phyloP scores from a whole-genome alignment of 768 basidiomycete genomes.

The Lyophyllum atratum region DNA sequence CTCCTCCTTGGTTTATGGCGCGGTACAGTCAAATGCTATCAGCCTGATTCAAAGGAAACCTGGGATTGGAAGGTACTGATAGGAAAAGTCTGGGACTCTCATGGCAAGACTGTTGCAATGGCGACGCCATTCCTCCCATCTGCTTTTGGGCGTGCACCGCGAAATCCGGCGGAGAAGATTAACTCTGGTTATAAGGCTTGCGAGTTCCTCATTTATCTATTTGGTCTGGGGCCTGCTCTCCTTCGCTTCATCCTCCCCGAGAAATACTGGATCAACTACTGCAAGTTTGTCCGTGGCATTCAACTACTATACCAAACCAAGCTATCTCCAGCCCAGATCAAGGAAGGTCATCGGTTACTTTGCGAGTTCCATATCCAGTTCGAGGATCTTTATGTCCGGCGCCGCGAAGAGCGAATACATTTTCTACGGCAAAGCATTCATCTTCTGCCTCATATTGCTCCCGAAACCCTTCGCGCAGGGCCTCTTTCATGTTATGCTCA shows the following conservation, averaged over 20 bases:
- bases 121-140: conserved; percentile 10
- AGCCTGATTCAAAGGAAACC: conserved; percentile 3
- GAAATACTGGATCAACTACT: conserved; percentile 26
- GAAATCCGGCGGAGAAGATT: conserved; percentile 32
- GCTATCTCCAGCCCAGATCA: conserved; percentile 10
- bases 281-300: conserved; percentile 27
- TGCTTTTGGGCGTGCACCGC: conserved; percentile 29
- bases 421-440: conserved; percentile 10
- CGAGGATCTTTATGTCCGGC: conserved; percentile 7
- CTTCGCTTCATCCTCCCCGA: conserved; percentile 26
- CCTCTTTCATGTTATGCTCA: conserved; percentile 6
- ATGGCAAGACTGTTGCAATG: conserved; percentile 12
- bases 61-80: conserved; percentile 9
- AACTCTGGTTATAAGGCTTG: conserved; percentile 31
- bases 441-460: conserved; percentile 6
- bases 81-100: conserved; percentile 12
- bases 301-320: conserved; percentile 24
- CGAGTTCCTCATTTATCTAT: conserved; percentile 29
- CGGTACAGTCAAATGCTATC: conserved; percentile 27
- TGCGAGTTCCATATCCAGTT: conserved; percentile 4
- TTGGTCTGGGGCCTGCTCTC: conserved; percentile 27
- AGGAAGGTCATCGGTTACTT: background rate
- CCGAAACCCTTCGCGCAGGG: background rate
- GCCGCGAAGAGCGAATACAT: conserved; percentile 3
- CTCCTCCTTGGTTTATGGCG: conserved; percentile 37